Conservation (phyloP, 1,284 basidiomycete species). For the Mycena citricolor region DNA sequence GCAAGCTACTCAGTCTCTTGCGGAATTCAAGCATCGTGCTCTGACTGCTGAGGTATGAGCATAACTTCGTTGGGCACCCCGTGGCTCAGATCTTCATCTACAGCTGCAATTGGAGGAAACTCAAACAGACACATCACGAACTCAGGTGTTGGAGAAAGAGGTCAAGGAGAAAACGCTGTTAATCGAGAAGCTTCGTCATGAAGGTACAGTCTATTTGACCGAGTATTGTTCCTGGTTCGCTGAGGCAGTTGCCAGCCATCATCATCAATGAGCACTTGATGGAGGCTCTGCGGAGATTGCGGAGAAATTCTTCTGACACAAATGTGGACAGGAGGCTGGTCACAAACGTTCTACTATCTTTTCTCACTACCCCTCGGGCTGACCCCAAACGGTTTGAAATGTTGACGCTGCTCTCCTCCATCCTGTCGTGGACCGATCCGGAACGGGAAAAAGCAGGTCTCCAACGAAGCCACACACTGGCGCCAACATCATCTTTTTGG, state of each 20-base stretch:
- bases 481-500: slow-evolving; percentile 50
- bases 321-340: slow-evolving; percentile 94
- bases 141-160: slow-evolving; percentile 79
- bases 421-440: slow-evolving; percentile 87
- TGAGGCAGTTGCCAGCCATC: slow-evolving; percentile 57
- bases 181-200: slow-evolving; percentile 91
- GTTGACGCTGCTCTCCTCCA: slow-evolving; percentile 83
- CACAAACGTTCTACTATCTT: slow-evolving; percentile 92
- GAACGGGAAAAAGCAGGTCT: slow-evolving; percentile 92
- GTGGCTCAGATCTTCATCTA: background rate
- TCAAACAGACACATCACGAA: slow-evolving; percentile 63
- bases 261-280: slow-evolving; percentile 98
- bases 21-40: slow-evolving; percentile 85
- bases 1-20: slow-evolving; percentile 70
- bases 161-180: slow-evolving; percentile 92
- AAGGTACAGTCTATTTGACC: slow-evolving; percentile 55
- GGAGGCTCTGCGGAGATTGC: slow-evolving; percentile 91
- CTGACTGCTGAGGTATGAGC: slow-evolving; percentile 77
- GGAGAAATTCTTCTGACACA: slow-evolving; percentile 81
- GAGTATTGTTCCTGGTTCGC: slow-evolving; percentile 2
- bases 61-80: slow-evolving; percentile 19
- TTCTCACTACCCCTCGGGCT: slow-evolving; percentile 86
- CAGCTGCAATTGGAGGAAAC: slow-evolving; percentile 75
- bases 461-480: slow-evolving; percentile 50
- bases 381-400: slow-evolving; percentile 98